Evolutionary conservation across 306 rosid species (phyloP).

Genomic region (Ziziphus jujuba): DNA sequence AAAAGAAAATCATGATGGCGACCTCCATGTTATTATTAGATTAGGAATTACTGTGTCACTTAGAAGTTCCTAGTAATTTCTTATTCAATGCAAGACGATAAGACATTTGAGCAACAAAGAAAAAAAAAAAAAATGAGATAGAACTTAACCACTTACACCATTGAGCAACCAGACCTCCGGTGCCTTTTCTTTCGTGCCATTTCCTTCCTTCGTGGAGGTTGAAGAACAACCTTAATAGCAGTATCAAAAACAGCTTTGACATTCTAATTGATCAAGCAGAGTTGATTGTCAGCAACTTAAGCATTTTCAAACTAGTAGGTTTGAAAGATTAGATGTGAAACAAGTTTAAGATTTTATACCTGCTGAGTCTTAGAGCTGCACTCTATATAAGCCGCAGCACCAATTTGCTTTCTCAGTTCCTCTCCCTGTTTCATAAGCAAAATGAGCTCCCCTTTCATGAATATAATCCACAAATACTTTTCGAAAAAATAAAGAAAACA

Average conservation of each 20-base stretch:
- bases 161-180: slow-evolving; percentile 68
- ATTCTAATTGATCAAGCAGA: slow-evolving; percentile 55
- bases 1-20: background rate
- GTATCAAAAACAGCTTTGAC: slow-evolving; percentile 96
- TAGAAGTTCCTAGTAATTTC: background rate
- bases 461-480: background rate
- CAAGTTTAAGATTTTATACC: slow-evolving; percentile 34
- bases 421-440: slow-evolving; percentile 63
- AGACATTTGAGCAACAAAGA: slow-evolving; percentile 12
- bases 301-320: background rate
- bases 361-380: slow-evolving; percentile 99
- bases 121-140: background rate
- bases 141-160: slow-evolving; percentile 66
- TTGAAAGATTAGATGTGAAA: background rate
- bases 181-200: slow-evolving; percentile 66
- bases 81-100: slow-evolving; percentile 2
- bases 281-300: background rate
- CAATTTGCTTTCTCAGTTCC: slow-evolving; percentile 95
- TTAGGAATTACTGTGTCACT: background rate
- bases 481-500: background rate
- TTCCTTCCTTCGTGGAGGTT: slow-evolving; percentile 94
- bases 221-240: slow-evolving; percentile 97
- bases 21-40: background rate
- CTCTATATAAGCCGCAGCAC: slow-evolving; percentile 94
- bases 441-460: slow-evolving; percentile 12